Percentiles rank a stretch among this genome's conserved stretches.
Conservation (phyloP, 2,329 filamentous ascomycete species). For the Colletotrichum truncatum region DNA sequence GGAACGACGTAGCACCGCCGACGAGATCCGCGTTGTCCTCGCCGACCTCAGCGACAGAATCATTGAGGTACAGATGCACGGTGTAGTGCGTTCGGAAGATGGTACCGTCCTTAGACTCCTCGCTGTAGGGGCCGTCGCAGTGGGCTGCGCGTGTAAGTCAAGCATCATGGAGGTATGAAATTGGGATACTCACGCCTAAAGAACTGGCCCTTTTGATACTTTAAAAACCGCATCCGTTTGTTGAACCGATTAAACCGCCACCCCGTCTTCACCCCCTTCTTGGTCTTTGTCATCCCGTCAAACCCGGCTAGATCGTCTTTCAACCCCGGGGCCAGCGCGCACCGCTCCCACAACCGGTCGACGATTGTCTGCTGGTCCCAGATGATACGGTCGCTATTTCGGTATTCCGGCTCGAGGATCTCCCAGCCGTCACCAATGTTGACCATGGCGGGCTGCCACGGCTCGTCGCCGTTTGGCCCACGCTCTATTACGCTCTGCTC, state of each 20-base stretch:
- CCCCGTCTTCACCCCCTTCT: neutral
- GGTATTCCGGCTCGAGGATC: slow-evolving; percentile 61
- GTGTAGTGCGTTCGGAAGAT: slow-evolving; percentile 60
- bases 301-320: slow-evolving; percentile 48
- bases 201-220: slow-evolving; percentile 76
- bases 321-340: slow-evolving; percentile 53
- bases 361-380: slow-evolving; percentile 74
- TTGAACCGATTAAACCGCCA: slow-evolving; percentile 68
- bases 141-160: slow-evolving; percentile 58
- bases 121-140: slow-evolving; percentile 72
- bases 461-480: slow-evolving; percentile 48
- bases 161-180: no score
- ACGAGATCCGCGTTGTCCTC: slow-evolving; percentile 44
- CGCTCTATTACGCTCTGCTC: slow-evolving; percentile 63
- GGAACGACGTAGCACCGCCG: slow-evolving; percentile 66
- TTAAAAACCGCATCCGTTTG: slow-evolving; percentile 78
- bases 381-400: slow-evolving; percentile 81
- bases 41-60: slow-evolving; percentile 52
- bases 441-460: slow-evolving; percentile 76
- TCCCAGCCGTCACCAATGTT: slow-evolving; percentile 72
- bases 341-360: slow-evolving; percentile 69
- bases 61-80: slow-evolving; percentile 64
- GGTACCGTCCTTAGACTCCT: slow-evolving; percentile 53
- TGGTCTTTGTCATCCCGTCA: slow-evolving; percentile 34
- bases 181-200: slow-evolving; percentile 66